A percentile compares a stretch with the other conserved stretches of the same genome.
Evolutionary conservation across 2,329 filamentous ascomycete genomes (phyloP).

Genomic region (Neofusicoccum sp.): DNA sequence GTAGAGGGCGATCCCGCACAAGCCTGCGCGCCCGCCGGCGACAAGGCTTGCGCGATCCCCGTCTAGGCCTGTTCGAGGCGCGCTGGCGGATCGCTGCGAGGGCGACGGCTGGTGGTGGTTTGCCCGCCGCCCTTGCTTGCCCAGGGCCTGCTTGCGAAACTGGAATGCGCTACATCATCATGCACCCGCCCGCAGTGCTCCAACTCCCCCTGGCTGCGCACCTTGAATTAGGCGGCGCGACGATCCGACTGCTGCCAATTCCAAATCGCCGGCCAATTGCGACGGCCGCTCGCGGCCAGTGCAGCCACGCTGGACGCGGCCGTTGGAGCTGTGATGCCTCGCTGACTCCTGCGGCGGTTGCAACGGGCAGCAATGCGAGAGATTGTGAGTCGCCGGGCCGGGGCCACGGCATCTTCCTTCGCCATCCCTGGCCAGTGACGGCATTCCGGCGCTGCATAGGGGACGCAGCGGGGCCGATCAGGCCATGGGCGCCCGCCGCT

Average conservation of each 20-base stretch:
- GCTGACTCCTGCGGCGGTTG: conserved; percentile 3
- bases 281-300: background rate
- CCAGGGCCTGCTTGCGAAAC: background rate
- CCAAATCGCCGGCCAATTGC: conserved; percentile 11
- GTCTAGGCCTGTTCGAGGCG: background rate
- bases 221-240: background rate
- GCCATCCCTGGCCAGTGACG: conserved; percentile 2
- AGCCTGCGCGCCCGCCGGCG: background rate
- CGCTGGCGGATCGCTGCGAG: background rate
- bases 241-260: conserved; percentile 7
- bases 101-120: background rate
- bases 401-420: background rate
- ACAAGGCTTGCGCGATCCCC: background rate
- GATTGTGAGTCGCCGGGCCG: background rate
- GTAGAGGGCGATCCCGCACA: conserved; percentile 8
- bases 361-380: conserved; percentile 8
- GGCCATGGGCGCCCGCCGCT: background rate
- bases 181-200: background rate
- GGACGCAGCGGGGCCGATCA: background rate
- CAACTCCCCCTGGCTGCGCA: background rate
- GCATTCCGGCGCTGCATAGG: background rate
- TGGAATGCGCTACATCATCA: conserved; percentile 10
- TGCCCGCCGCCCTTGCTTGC: conserved; percentile 2
- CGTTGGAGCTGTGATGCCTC: conserved; percentile 4
- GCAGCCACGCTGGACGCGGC: conserved; percentile 4